Evolutionary conservation across 2,329 filamentous ascomycete genomes (phyloP).

Genomic region (Colletotrichum sp.): DNA sequence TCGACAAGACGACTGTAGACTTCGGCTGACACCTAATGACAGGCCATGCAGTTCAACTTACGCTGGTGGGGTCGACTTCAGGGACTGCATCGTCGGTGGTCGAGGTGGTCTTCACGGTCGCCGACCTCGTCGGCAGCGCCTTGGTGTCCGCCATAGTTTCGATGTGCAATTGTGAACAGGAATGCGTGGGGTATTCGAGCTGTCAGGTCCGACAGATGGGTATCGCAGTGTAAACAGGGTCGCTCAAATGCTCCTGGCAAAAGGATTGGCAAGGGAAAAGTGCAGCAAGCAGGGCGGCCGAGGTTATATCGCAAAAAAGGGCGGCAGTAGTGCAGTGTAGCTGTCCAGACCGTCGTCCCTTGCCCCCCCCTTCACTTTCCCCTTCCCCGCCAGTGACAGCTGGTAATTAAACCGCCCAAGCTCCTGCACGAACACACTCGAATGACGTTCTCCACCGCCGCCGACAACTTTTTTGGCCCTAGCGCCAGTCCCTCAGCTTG

Average conservation of each 20-base stretch:
- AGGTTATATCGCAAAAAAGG: slow-evolving; percentile 3
- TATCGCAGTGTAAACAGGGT: neutral
- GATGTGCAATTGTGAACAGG: slow-evolving; percentile 26
- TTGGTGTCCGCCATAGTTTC: slow-evolving; percentile 33
- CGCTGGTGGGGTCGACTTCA: slow-evolving; percentile 62
- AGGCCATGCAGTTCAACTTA: slow-evolving; percentile 37
- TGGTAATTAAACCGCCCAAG: slow-evolving; percentile 17
- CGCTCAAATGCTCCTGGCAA: neutral
- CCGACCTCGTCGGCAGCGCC: slow-evolving; percentile 50
- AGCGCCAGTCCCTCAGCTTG: slow-evolving; percentile 6
- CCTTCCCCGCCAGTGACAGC: slow-evolving; percentile 14
- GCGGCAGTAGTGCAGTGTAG: neutral
- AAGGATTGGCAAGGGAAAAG: neutral
- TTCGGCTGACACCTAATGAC: neutral
- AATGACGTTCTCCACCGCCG: slow-evolving; percentile 21
- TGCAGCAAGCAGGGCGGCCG: neutral
- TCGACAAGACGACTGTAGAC: neutral
- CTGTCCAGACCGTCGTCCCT: neutral
- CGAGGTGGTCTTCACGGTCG: slow-evolving; percentile 37
- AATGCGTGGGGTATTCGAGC: neutral
- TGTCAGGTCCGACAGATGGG: neutral
- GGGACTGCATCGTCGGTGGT: slow-evolving; percentile 61
- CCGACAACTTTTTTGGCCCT: neutral
- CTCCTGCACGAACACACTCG: slow-evolving; percentile 10
- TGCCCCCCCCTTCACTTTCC: neutral